phyloP scores from a whole-genome alignment of 225 moss, liverwort and hornwort species.

The Polytrichum formosum region DNA sequence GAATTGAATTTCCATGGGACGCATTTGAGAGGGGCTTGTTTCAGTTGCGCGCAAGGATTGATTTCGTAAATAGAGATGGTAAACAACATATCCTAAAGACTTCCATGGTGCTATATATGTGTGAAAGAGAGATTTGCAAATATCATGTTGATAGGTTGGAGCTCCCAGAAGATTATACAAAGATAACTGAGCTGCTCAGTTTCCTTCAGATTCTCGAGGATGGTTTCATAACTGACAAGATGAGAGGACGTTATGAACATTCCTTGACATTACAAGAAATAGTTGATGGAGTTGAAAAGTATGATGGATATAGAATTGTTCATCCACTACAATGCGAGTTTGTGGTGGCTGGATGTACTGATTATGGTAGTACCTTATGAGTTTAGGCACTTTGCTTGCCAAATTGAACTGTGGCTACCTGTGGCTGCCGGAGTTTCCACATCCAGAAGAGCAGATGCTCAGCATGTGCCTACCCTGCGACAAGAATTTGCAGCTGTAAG shows the following conservation, averaged over 20 bases:
- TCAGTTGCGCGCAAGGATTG: not conserved
- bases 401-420: not conserved
- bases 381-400: not conserved
- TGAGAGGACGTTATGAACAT: conserved; percentile 1
- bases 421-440: no score
- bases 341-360: conserved; percentile 2
- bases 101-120: not conserved
- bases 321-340: not conserved
- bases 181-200: not conserved
- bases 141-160: not conserved
- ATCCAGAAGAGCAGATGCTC: no score
- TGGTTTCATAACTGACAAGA: conserved; percentile 4
- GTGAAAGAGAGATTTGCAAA: not conserved
- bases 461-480: no score
- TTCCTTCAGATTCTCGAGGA: not conserved
- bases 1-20: not conserved
- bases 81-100: not conserved
- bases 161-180: not conserved
- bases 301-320: not conserved
- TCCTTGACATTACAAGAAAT: conserved; percentile 1
- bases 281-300: not conserved
- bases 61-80: not conserved
- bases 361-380: not conserved
- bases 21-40: conserved; percentile 2
- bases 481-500: no score